These are phyloP conservation scores for bread wheat (Triticum aestivum) DNA, from an alignment of 176 grass and related monocot species.

Conservation along the genomic window IWGSC_CS_RefSeq_v2.1 NC_057797.1:161204050-161204549, in stretches of 20 bases:
- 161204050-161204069: slow-evolving; percentile 74
- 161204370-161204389: neutral
- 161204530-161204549: neutral
- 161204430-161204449: neutral
- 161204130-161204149: slow-evolving; percentile 96
- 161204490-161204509: neutral
- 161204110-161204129: slow-evolving; percentile 71
- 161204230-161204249: neutral
- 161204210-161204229: neutral
- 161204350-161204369: neutral
- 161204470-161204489: neutral
- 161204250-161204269: neutral
- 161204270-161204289: neutral
- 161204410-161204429: neutral
- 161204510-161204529: neutral
- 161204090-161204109: slow-evolving; percentile 92
- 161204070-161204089: slow-evolving; percentile 86
- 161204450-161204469: neutral
- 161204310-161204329: neutral
- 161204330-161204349: neutral
- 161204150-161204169: neutral
- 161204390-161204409: neutral
- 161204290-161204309: neutral
- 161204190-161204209: neutral
- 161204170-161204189: slow-evolving; percentile 24